A percentile compares a stretch with the other conserved stretches of the same genome.
These are phyloP conservation scores for Daucus carota DNA, from an alignment of 129 eudicot genomes.

Conservation along the genomic window DH1_v3.0 NC_030381.2:17953001-17953500, in stretches of 20 bases:
- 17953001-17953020: background rate
- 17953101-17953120: constrained; percentile 3
- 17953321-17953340: constrained; percentile 29
- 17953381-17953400: constrained; percentile 31
- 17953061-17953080: background rate
- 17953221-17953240: constrained; percentile 52
- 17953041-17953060: background rate
- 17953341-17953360: constrained; percentile 48
- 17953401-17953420: constrained; percentile 62
- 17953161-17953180: background rate
- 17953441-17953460: constrained; percentile 52
- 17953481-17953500: constrained; percentile 20
- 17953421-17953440: constrained; percentile 57
- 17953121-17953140: background rate
- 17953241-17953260: constrained; percentile 31
- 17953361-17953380: constrained; percentile 33
- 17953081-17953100: background rate
- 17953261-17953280: constrained; percentile 46
- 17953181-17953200: background rate
- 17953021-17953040: background rate
- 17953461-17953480: constrained; percentile 37
- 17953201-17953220: constrained; percentile 19
- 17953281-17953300: constrained; percentile 65
- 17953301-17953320: constrained; percentile 36
- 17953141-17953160: background rate